Evolutionary conservation across 257 asterid genomes (phyloP).

Genomic region (Paulownia fortunei): DNA sequence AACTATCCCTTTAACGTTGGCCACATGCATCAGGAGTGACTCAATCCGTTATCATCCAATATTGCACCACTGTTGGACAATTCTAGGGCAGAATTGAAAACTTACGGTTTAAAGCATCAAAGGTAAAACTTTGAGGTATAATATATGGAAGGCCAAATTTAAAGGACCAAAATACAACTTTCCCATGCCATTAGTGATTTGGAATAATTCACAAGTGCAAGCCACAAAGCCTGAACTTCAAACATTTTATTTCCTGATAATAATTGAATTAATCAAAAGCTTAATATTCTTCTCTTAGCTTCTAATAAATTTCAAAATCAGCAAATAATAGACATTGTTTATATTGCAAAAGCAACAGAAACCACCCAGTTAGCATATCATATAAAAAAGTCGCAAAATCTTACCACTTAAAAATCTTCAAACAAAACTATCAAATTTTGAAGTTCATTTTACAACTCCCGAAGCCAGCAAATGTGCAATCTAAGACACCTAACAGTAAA

Average conservation of each 20-base stretch:
- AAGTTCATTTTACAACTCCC: neutral
- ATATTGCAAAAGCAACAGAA: neutral
- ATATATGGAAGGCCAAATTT: neutral
- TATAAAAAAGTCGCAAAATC: neutral
- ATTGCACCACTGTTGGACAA: neutral
- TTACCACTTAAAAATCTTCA: neutral
- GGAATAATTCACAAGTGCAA: neutral
- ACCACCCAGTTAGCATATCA: neutral
- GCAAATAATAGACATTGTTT: neutral
- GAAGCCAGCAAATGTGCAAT: neutral
- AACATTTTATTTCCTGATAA: neutral
- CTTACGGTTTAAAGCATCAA: neutral
- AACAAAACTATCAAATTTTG: neutral
- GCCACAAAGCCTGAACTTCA: neutral
- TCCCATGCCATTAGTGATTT: neutral
- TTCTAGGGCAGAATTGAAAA: neutral
- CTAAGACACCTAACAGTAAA: neutral
- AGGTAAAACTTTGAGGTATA: neutral
- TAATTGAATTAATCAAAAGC: neutral
- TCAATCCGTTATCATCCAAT: neutral
- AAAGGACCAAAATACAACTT: no score
- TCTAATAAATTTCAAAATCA: conserved; percentile 2
- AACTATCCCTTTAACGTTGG: neutral
- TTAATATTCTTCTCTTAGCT: neutral
- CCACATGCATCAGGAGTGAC: neutral